phyloP scores from a whole-genome alignment of 2,329 filamentous ascomycete species.

The Microcera coccophila region DNA sequence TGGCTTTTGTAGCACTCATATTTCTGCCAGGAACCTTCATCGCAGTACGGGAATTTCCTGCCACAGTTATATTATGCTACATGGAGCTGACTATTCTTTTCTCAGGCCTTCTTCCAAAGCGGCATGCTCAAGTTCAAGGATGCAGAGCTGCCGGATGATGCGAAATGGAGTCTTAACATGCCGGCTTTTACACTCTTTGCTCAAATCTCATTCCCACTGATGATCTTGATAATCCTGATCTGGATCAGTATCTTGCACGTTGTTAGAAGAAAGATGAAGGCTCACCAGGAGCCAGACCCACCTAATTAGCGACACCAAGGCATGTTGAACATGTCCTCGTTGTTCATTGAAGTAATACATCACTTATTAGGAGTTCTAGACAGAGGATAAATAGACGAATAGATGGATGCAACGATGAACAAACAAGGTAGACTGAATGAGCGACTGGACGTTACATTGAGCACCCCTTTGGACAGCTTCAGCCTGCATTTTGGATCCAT shows the following conservation, averaged over 20 bases:
- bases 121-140: constrained; percentile 13
- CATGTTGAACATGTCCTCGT: too few species aligned
- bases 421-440: too few species aligned
- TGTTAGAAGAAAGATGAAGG: background rate
- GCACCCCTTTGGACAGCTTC: too few species aligned
- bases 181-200: constrained; percentile 8
- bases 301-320: too few species aligned
- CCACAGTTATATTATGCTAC: too few species aligned
- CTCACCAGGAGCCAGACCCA: background rate
- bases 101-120: constrained; percentile 15
- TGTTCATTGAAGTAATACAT: too few species aligned
- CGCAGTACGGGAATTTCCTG: constrained; percentile 8
- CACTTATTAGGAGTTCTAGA: too few species aligned
- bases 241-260: constrained; percentile 3
- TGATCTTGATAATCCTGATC: background rate
- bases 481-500: too few species aligned
- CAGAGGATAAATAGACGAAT: too few species aligned
- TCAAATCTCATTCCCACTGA: constrained; percentile 1
- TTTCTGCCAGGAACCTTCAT: constrained; percentile 17
- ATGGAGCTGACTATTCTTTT: too few species aligned
- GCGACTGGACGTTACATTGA: too few species aligned
- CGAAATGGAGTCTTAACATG: constrained; percentile 1
- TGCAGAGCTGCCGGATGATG: background rate
- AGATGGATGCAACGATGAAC: too few species aligned
- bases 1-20: constrained; percentile 14